These are phyloP conservation scores for Dendrocalamus sinicus DNA, from an alignment of 176 grass and related monocot genomes.

Conservation along the genomic window DNA sequence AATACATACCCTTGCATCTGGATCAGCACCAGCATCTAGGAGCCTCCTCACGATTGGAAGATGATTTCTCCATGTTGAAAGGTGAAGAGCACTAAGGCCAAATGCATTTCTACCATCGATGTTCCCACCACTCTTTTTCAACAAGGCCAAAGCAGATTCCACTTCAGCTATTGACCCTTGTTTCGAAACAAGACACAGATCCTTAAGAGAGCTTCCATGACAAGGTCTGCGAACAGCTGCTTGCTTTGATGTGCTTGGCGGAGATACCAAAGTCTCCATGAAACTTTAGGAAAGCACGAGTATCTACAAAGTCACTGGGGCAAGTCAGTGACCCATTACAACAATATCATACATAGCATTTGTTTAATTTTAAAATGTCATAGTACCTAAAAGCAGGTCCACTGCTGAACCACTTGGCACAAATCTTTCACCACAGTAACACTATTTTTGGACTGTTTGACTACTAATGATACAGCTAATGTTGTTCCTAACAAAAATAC, in stretches of 20 bases:
- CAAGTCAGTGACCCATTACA: slow-evolving; percentile 45
- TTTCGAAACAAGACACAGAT: slow-evolving; percentile 77
- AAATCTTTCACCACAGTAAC: slow-evolving; percentile 13
- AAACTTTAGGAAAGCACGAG: slow-evolving; percentile 33
- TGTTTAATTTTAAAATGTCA: slow-evolving; percentile 25
- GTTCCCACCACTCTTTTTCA: slow-evolving; percentile 84
- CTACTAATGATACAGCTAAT: slow-evolving; percentile 42
- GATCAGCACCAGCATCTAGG: slow-evolving; percentile 84
- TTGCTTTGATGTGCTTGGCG: slow-evolving; percentile 64
- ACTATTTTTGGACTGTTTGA: slow-evolving; percentile 27
- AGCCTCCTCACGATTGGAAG: slow-evolving; percentile 81
- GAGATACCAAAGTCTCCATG: slow-evolving; percentile 74
- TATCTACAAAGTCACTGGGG: slow-evolving; percentile 28
- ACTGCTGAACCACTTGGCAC: slow-evolving; percentile 37
- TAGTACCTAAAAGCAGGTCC: slow-evolving; percentile 45
- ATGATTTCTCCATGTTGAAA: slow-evolving; percentile 98
- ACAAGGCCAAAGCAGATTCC: slow-evolving; percentile 73
- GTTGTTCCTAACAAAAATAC: slow-evolving; percentile 38
- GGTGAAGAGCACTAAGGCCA: slow-evolving; percentile 93
- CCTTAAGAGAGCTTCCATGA: slow-evolving; percentile 70
- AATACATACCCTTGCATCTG: slow-evolving; percentile 87
- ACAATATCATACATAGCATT: slow-evolving; percentile 25
- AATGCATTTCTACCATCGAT: slow-evolving; percentile 87
- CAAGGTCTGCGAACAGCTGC: slow-evolving; percentile 60
- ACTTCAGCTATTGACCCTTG: slow-evolving; percentile 90